A percentile compares a stretch with the other conserved stretches of the same genome.
These are phyloP conservation scores for Phytophthora boehmeriae DNA, from an alignment of 352 stramenopile genomes.

Conservation along the genomic window DNA sequence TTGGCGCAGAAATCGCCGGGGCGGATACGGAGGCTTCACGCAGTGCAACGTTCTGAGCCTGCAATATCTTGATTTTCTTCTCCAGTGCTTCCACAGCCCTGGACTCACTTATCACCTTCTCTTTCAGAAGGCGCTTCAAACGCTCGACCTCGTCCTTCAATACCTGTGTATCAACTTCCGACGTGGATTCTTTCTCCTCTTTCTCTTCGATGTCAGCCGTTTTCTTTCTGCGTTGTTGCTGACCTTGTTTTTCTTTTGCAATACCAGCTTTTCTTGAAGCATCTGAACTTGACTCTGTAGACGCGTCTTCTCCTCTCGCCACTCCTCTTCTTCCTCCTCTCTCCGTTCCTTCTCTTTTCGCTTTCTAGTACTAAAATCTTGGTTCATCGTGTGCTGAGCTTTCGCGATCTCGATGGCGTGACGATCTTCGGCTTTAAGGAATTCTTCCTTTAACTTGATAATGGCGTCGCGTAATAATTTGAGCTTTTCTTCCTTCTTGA, in stretches of 20 bases:
- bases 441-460: conserved; percentile 90
- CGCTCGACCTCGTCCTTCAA: conserved; percentile 58
- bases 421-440: conserved; percentile 83
- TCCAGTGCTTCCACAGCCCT: conserved; percentile 60
- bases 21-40: conserved; percentile 41
- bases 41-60: conserved; percentile 86
- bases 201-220: conserved; percentile 26
- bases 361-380: conserved; percentile 35
- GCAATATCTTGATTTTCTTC: conserved; percentile 71
- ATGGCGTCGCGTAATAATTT: conserved; percentile 77
- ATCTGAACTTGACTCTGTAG: conserved; percentile 63
- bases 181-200: conserved; percentile 21
- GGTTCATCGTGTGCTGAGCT: conserved; percentile 50
- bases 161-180: conserved; percentile 16
- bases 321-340: conserved; percentile 45
- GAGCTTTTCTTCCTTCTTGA: conserved; percentile 68
- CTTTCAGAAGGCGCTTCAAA: conserved; percentile 60
- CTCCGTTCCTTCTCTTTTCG: conserved; percentile 46
- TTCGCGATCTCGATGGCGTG: conserved; percentile 76
- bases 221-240: conserved; percentile 22
- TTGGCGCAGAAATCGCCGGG: background rate
- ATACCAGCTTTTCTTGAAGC: conserved; percentile 65
- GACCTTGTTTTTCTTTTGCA: conserved; percentile 45
- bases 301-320: conserved; percentile 55
- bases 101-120: conserved; percentile 55